phyloP scores from a whole-genome alignment of 176 grass and related monocot genomes.

The Rhynchospora pubera region DNA sequence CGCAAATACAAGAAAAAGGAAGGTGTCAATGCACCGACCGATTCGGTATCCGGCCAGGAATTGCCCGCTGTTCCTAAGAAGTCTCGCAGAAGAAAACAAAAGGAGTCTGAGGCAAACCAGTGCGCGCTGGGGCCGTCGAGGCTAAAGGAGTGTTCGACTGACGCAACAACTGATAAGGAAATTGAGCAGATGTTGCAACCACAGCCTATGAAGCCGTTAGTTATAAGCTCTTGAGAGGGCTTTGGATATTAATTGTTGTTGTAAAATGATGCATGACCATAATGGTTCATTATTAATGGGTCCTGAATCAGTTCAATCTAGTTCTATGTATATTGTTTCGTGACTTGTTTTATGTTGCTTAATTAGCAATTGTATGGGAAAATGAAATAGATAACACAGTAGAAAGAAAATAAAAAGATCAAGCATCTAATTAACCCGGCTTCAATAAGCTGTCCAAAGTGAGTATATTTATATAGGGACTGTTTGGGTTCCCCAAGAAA shows the following conservation, averaged over 20 bases:
- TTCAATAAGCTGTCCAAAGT: not conserved
- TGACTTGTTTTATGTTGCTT: not conserved
- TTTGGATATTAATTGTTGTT: not conserved
- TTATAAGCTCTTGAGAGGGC: not conserved
- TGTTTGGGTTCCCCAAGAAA: no score
- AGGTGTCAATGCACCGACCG: not conserved
- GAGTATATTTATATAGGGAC: not conserved
- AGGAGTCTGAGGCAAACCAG: not conserved
- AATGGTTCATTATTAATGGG: not conserved
- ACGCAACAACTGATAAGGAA: not conserved
- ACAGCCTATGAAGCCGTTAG: constrained; percentile 13
- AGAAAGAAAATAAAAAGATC: not conserved
- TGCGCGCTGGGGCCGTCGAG: not conserved
- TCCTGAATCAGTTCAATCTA: not conserved
- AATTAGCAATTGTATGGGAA: not conserved
- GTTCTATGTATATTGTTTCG: not conserved
- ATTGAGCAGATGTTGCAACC: not conserved
- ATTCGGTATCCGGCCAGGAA: constrained; percentile 13
- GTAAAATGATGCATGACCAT: not conserved
- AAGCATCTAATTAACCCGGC: no score
- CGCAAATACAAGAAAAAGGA: constrained; percentile 23
- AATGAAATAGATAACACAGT: not conserved
- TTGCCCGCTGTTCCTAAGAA: constrained; percentile 9
- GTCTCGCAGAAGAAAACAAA: constrained; percentile 1
- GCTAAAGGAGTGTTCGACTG: constrained; percentile 10